These are phyloP conservation scores for Rhizopus microsporus DNA, from an alignment of 371 early-diverging fungal species.

Conservation along the genomic window DNA sequence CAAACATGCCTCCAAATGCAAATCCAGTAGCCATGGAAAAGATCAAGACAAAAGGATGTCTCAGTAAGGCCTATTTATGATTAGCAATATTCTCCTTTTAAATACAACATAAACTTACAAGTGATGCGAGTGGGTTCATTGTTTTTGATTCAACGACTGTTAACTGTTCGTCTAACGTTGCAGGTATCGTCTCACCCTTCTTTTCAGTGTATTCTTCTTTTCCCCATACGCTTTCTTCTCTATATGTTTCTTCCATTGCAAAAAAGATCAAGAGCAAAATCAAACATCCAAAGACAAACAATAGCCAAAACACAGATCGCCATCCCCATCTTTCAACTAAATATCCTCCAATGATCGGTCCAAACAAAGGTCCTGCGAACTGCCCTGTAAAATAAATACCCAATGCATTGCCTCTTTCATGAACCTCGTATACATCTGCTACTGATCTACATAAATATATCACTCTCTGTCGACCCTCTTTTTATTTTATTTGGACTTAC, in stretches of 20 bases:
- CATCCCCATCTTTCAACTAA: constrained; percentile 47
- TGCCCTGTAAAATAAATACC: constrained; percentile 58
- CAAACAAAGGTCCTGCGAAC: constrained; percentile 43
- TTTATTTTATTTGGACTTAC: constrained; percentile 19
- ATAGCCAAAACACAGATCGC: constrained; percentile 43
- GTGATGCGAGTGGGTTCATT: constrained; percentile 39
- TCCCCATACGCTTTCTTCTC: constrained; percentile 45
- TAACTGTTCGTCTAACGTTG: constrained; percentile 4
- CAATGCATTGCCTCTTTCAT: constrained; percentile 49
- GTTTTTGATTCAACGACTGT: constrained; percentile 26
- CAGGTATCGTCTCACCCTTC: neutral
- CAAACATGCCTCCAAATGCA: constrained; percentile 60
- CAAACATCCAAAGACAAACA: constrained; percentile 34
- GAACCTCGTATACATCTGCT: constrained; percentile 47
- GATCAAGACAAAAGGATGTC: constrained; percentile 56
- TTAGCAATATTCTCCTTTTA: neutral
- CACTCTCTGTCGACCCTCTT: neutral
- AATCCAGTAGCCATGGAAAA: constrained; percentile 56
- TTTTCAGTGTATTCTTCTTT: constrained; percentile 15
- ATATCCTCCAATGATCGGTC: constrained; percentile 45
- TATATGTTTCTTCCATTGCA: constrained; percentile 74
- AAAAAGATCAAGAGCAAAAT: constrained; percentile 35
- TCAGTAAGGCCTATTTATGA: constrained; percentile 39
- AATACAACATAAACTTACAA: constrained; percentile 20
- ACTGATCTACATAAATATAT: constrained; percentile 49